These are phyloP conservation scores for Vicia villosa DNA, from an alignment of 306 rosid genomes.

Conservation along the genomic window DNA sequence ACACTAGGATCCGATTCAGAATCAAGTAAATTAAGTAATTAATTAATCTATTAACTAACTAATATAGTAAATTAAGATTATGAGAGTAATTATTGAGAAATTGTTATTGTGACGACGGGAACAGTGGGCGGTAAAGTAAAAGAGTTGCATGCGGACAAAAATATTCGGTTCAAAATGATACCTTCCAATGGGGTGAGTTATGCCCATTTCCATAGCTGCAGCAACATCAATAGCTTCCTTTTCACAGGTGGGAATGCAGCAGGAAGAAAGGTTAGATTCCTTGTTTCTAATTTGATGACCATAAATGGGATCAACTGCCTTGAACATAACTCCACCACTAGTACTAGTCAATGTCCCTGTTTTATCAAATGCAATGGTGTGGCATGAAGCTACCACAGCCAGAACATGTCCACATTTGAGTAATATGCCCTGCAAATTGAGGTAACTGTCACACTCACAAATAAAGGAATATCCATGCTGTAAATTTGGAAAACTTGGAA, in stretches of 20 bases:
- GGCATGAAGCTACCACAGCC: slow-evolving; percentile 93
- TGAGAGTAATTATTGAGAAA: not conserved
- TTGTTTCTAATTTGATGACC: slow-evolving; percentile 59
- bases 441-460: slow-evolving; percentile 24
- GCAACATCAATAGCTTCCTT: slow-evolving; percentile 99
- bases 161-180: slow-evolving; percentile 41
- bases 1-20: slow-evolving; percentile 45
- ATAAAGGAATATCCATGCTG: slow-evolving; percentile 7
- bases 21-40: not conserved
- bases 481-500: not conserved
- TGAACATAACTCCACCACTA: slow-evolving; percentile 90
- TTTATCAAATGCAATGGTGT: slow-evolving; percentile 93
- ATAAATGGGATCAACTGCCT: slow-evolving; percentile 92
- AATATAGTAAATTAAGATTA: not conserved
- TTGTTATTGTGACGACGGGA: not conserved
- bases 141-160: slow-evolving; percentile 10
- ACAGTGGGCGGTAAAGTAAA: not conserved
- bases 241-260: slow-evolving; percentile 93
- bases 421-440: slow-evolving; percentile 74
- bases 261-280: slow-evolving; percentile 53
- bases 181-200: slow-evolving; percentile 99
- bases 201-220: slow-evolving; percentile 98
- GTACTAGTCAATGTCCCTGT: slow-evolving; percentile 97
- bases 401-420: slow-evolving; percentile 96
- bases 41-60: not conserved